Evolutionary conservation across 768 basidiomycete species (phyloP).

Genomic region (Antrodiella citrinella): DNA sequence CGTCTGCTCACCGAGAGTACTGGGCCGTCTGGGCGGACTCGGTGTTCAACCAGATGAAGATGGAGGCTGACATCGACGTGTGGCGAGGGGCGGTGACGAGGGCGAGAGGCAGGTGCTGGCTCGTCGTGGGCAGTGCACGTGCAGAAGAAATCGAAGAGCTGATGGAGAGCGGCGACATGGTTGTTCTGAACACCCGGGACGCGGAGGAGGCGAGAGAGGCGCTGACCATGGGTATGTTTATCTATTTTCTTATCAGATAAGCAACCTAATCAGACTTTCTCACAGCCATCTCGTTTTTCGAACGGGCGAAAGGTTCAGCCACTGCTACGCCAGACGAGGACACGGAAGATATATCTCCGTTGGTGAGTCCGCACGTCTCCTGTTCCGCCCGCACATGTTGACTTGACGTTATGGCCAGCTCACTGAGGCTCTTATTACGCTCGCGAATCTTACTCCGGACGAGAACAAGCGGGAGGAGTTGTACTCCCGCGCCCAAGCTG

Average conservation of each 20-base stretch:
- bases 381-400: not conserved
- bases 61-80: conserved; percentile 46
- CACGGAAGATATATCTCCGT: conserved; percentile 13
- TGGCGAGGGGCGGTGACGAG: conserved; percentile 39
- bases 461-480: conserved; percentile 40
- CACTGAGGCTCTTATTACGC: conserved; percentile 48
- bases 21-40: conserved; percentile 59
- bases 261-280: not conserved
- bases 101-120: conserved; percentile 46
- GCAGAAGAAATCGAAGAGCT: conserved; percentile 49
- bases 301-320: conserved; percentile 22
- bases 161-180: conserved; percentile 36
- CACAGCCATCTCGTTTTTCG: conserved; percentile 25
- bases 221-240: conserved; percentile 33
- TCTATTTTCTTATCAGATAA: conserved; percentile 25
- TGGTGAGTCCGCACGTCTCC: conserved; percentile 8
- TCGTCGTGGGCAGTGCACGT: conserved; percentile 46
- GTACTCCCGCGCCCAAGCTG: conserved; percentile 41
- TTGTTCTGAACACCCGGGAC: conserved; percentile 11
- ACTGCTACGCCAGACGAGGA: conserved; percentile 7
- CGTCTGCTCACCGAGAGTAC: conserved; percentile 32
- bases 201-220: conserved; percentile 50
- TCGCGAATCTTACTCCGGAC: conserved; percentile 51
- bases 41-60: conserved; percentile 55
- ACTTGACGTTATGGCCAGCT: conserved; percentile 26